Base-by-base conservation (phyloP, 495 filamentous ascomycete genomes). In the Aspergillus diversus region DNA sequence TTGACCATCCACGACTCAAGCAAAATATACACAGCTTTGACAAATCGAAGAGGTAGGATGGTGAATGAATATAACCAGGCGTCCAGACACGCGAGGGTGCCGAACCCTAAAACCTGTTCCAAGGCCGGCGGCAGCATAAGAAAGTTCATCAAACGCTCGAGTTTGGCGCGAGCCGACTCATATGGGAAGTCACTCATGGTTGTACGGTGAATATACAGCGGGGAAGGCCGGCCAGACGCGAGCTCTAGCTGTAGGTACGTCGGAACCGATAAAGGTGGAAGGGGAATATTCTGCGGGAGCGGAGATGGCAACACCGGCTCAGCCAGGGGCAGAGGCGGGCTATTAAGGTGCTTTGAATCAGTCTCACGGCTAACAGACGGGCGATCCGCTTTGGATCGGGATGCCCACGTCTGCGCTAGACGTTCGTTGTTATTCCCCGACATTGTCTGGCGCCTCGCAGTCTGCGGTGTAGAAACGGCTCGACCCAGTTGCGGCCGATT, bases 41-140 rank as follows among this genome's bases (percentile, higher is more conserved):
- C 71, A 71, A 99, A 98, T 0, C 95, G 86, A 57, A 99, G 82
- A 11, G 95, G 95, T 7, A 98, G 78, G 34, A 99, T 93, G 0
- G 96, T 99, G 63, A 98, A 96, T 0, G 92, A 92, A 75, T 96
- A 93, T 5, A 98, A 83, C 95, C 94, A 99, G n/a, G 93, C 89
- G 78, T 99, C 95, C 34, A 98, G 79, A 73, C 95, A 98, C 33
- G 94, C 92, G 27, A 97, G 70, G 9, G 89, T 86, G 7, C 95
- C 95, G 77, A 99, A 98, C 66, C 85, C 86, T 17, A 99, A 81
- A 1, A 92, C 85, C 58, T 89, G 85, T 75, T 99, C 95, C n/a
- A 99, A 78, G 55, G 87, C 88, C 7, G 84, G 86, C 7, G 94
- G 92, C 5, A 98, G 79, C 17, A 92, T 75, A 7, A 98, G 77